These are phyloP conservation scores for Stephanocyclus meneghinianus DNA, from an alignment of 352 stramenopile species.

Conservation along the genomic window DNA sequence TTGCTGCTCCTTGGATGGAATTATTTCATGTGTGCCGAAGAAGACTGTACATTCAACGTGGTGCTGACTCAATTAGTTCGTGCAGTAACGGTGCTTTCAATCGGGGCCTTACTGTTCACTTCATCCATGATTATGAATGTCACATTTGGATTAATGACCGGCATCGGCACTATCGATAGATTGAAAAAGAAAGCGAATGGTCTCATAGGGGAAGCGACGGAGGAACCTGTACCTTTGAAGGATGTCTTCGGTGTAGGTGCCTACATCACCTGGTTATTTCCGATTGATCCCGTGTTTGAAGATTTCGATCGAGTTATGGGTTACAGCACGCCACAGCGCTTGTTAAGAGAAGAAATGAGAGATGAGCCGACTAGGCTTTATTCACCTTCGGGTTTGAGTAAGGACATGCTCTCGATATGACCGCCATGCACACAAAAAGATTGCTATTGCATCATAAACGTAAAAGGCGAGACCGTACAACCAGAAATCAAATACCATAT, in stretches of 20 bases:
- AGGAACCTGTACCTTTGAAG: slow-evolving; percentile 72
- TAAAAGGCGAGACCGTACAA: background rate
- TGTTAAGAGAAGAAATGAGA: slow-evolving; percentile 70
- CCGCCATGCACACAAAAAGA: background rate
- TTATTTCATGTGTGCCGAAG: slow-evolving; percentile 76
- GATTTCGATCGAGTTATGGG: slow-evolving; percentile 77
- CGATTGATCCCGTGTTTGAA: slow-evolving; percentile 81
- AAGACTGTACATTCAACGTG: slow-evolving; percentile 66
- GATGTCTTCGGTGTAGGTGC: slow-evolving; percentile 82
- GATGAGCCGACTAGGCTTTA: slow-evolving; percentile 28
- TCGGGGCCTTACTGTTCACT: slow-evolving; percentile 75
- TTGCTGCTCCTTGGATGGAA: slow-evolving; percentile 77
- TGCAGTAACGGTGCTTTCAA: slow-evolving; percentile 74
- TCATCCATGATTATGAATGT: slow-evolving; percentile 86
- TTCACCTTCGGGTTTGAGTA: slow-evolving; percentile 46
- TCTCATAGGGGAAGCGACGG: slow-evolving; percentile 59
- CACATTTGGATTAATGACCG: slow-evolving; percentile 83
- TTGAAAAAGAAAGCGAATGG: slow-evolving; percentile 81
- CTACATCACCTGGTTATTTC: slow-evolving; percentile 78
- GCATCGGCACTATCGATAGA: slow-evolving; percentile 85
- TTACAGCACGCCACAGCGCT: slow-evolving; percentile 67
- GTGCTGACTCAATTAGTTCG: slow-evolving; percentile 78
- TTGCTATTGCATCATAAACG: background rate
- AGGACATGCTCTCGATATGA: slow-evolving; percentile 54
- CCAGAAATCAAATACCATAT: slow-evolving; percentile 3